Evolutionary conservation across 108 stramenopile genomes (phyloP), one percentile per base, ranked within the genome.

Genomic region (Mediolabrus comicus): DNA sequence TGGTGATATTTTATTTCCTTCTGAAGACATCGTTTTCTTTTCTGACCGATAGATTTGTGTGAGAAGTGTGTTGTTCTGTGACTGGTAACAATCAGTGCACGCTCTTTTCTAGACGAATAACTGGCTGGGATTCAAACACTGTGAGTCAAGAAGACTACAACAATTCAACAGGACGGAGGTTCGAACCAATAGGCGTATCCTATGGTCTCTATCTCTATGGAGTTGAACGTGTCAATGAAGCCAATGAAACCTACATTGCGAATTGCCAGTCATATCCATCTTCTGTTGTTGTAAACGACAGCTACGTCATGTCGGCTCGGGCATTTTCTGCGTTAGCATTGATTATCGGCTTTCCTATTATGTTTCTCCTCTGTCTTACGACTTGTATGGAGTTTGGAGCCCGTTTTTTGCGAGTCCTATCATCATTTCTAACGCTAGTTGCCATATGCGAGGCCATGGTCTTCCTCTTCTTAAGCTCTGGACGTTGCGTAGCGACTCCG

Each of bases 161-260:
- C n/a, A n/a, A n/a, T n/a, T n/a, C n/a, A n/a, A n/a, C n/a, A n/a
- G n/a, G n/a, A n/a, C n/a, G n/a, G n/a, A n/a, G n/a, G n/a, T n/a
- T n/a, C n/a, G n/a, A 62, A 38, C 14, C 25, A 53, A 55, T 35
- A 34, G 66, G 52, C 13, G 32, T 67, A 16, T 33, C 54, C 17
- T 67, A 54, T 24, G 66, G 66, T 8, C 35, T 67, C 19, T 67
- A 67, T 9, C 16, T n/a, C 4, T 54, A 33, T 33, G 66, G 54
- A 1, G 5, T 67, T 32, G 31, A 38, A 24, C 55, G 35, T 14
- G 36, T 36, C 10, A 26, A 55, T 33, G 66, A 34, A 25, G 66
- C 19, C 19, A 25, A 8, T 54, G 54, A 67, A 32, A 11, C 19
- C 1, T 11, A 35, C 33, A 52, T 28, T 17, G 22, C 11, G n/a